Base-by-base conservation (phyloP, 129 eudicot genomes). In the Pseudognaphalium luteoalbum region DNA sequence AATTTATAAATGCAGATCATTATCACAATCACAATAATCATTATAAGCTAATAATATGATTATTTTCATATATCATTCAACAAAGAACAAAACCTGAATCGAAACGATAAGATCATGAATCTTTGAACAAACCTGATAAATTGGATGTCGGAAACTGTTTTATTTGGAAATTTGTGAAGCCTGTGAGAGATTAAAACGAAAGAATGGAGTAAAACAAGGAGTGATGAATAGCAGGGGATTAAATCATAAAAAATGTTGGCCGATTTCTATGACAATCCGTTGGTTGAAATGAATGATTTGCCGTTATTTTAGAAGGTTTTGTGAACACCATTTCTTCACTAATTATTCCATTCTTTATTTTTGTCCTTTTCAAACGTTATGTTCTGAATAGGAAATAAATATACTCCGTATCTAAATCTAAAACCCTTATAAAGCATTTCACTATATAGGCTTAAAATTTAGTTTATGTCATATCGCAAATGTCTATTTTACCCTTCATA, bases 181-280 rank as follows among this genome's bases (percentile, higher is more conserved):
- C 28, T 17, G 51, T 0, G 20, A 66, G 15, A 11, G 67, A 58
- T 73, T 21, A 15, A 58, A 72, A 72, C 3, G 25, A 52, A 75
- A 64, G 16, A 37, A 79, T 71, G 72, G 65, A 63, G 70, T 41
- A 78, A 69, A 70, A 70, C 64, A 78, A 71, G 78, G 73, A 74
- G 16, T 44, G 76, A 78, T 60, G 70, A 78, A 69, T 57, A 57
- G 29, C 56, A 73, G 32, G 68, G 59, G 80, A 52, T 68, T 77
- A 77, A 79, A 72, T 78, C 71, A 78, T 71, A 4, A 54, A 54
- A 71, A 62, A 78, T 71, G 78, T 72, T 71, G 83, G 83, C 68
- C 83, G 78, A 79, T 63, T 72, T 79, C 10, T 47, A 79, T 77
- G 83, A 52, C 0, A 64, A 79, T 79, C 68, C 77, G 42, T 72